A percentile compares a stretch with the other conserved stretches of the same genome.
phyloP scores from a whole-genome alignment of 495 filamentous ascomycete species.

The Cairneyella variabilis region DNA sequence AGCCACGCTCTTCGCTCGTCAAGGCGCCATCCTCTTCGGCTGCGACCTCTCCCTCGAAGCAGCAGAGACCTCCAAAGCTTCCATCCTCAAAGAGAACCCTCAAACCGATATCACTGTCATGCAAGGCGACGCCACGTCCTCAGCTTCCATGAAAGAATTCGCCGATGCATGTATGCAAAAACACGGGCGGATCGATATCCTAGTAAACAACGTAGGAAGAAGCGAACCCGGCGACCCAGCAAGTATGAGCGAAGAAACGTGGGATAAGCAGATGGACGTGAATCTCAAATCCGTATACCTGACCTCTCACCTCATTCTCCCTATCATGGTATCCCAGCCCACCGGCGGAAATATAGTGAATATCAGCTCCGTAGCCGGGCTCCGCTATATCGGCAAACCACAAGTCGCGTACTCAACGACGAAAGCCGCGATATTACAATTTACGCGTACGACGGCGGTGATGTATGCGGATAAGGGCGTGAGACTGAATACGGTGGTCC shows the following conservation, averaged over 20 bases:
- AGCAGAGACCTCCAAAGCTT: conserved; percentile 33
- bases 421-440: conserved; percentile 46
- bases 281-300: conserved; percentile 53
- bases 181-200: conserved; percentile 51
- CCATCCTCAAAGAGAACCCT: conserved; percentile 26
- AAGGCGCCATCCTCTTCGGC: conserved; percentile 44
- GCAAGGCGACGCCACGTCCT: conserved; percentile 42
- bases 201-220: conserved; percentile 51
- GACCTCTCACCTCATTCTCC: conserved; percentile 41
- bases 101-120: conserved; percentile 30
- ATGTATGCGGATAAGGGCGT: conserved; percentile 44
- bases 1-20: conserved; percentile 37
- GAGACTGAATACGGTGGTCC: conserved; percentile 50
- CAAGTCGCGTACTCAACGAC: conserved; percentile 49
- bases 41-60: conserved; percentile 37
- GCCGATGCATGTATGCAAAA: conserved; percentile 42
- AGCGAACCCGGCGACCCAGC: conserved; percentile 47
- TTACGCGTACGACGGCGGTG: conserved; percentile 46
- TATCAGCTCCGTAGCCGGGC: conserved; percentile 41
- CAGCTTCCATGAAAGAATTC: conserved; percentile 36
- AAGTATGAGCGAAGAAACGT: conserved; percentile 41
- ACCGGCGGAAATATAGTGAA: conserved; percentile 40
- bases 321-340: conserved; percentile 41
- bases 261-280: conserved; percentile 46
- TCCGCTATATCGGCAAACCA: conserved; percentile 50